Percentiles rank a stretch among this genome's conserved stretches.
Conservation (phyloP, 2,329 filamentous ascomycete genomes). For the Metarhizium sp. region DNA sequence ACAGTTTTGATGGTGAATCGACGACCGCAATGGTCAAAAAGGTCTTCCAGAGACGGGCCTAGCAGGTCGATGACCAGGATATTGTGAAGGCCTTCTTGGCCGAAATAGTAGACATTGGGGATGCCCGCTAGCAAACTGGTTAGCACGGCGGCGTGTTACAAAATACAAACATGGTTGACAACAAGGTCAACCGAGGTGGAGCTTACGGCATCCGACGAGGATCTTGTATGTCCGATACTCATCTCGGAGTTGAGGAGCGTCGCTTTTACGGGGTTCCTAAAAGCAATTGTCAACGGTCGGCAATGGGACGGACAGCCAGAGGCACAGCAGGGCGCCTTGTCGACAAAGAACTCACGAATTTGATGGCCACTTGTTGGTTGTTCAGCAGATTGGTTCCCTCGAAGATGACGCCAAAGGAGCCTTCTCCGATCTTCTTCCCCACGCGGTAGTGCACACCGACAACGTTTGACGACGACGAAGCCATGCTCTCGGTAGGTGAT, state of each 20-base stretch:
- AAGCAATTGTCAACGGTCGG: conserved; percentile 3
- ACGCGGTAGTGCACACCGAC: conserved; percentile 98
- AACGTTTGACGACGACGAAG: conserved; percentile 88
- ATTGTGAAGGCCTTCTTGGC: conserved; percentile 99
- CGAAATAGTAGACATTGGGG: conserved; percentile 98
- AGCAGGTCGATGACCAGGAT: conserved; percentile 98
- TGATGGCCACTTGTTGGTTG: conserved; percentile 98
- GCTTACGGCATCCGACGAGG: conserved; percentile 93
- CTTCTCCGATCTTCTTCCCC: conserved; percentile 98
- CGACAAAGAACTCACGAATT: conserved; percentile 64
- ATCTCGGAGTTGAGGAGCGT: conserved; percentile 93
- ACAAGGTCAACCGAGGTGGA: background rate
- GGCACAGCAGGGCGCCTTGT: background rate
- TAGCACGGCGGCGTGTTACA: background rate
- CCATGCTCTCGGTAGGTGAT: conserved; percentile 44
- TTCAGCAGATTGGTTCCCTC: conserved; percentile 98
- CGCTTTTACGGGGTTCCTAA: conserved; percentile 95
- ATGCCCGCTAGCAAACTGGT: conserved; percentile 54
- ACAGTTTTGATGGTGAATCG: conserved; percentile 99
- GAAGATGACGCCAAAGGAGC: conserved; percentile 96
- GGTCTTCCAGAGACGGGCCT: conserved; percentile 88
- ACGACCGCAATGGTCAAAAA: conserved; percentile 99
- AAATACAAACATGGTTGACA: background rate
- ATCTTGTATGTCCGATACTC: conserved; percentile 99
- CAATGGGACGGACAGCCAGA: conserved; percentile 2